phyloP scores from a whole-genome alignment of 2,329 filamentous ascomycete species.

The Chaetomium strumarium region DNA sequence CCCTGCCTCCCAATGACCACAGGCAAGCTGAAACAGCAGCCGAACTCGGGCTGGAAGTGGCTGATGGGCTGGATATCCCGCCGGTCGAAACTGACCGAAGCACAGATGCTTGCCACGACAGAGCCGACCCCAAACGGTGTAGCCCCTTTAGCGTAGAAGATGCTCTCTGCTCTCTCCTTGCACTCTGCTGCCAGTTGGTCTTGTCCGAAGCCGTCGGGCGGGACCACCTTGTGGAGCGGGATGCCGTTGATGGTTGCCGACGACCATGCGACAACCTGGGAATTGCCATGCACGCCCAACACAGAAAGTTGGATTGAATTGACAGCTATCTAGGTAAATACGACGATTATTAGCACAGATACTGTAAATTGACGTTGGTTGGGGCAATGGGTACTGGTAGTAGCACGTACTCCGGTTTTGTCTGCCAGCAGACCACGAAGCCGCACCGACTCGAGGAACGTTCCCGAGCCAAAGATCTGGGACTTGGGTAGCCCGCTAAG shows the following conservation, averaged over 20 bases:
- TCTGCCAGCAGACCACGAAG: slow-evolving; percentile 39
- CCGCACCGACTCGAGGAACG: slow-evolving; percentile 46
- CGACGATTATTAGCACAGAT: background rate
- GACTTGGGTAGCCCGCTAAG: slow-evolving; percentile 41
- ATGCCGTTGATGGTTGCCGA: slow-evolving; percentile 14
- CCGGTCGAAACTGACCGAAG: slow-evolving; percentile 44
- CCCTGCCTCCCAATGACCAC: slow-evolving; percentile 43
- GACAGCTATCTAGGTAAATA: slow-evolving; percentile 1
- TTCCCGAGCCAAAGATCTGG: slow-evolving; percentile 49
- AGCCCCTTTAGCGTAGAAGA: slow-evolving; percentile 45
- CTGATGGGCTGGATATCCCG: slow-evolving; percentile 42
- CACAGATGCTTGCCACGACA: slow-evolving; percentile 42
- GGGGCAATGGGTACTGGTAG: background rate
- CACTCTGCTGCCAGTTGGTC: slow-evolving; percentile 38
- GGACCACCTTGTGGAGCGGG: slow-evolving; percentile 6
- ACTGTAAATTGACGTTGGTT: background rate
- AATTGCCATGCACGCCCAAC: slow-evolving; percentile 10
- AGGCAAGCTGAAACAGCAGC: slow-evolving; percentile 45
- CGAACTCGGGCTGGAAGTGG: slow-evolving; percentile 41
- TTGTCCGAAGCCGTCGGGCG: slow-evolving; percentile 21
- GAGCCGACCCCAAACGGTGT: slow-evolving; percentile 46
- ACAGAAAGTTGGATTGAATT: slow-evolving; percentile 12
- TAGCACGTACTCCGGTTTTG: slow-evolving; percentile 6
- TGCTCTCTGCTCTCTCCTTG: slow-evolving; percentile 40
- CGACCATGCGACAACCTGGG: slow-evolving; percentile 14